Evolutionary conservation across 306 rosid species (phyloP).

Genomic region (Cercis canadensis): DNA sequence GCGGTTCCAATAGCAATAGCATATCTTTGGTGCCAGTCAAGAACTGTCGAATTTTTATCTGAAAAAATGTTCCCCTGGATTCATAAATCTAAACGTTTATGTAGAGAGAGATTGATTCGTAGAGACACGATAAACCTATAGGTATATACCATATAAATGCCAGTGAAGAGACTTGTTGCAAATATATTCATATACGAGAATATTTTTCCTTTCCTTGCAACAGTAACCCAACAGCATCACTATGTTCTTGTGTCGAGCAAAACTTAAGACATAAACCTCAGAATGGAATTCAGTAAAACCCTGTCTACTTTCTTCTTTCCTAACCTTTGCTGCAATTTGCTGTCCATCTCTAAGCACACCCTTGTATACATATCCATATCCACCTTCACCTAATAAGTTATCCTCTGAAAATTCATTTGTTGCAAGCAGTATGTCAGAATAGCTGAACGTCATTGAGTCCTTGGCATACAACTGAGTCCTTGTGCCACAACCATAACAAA

Average conservation of each 20-base stretch:
- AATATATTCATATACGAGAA: constrained; percentile 81
- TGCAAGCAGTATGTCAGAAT: constrained; percentile 63
- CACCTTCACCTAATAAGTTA: constrained; percentile 90
- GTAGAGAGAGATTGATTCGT: neutral
- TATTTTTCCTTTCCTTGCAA: constrained; percentile 74
- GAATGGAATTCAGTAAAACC: constrained; percentile 83
- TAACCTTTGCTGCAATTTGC: constrained; percentile 80
- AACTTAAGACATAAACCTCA: constrained; percentile 77
- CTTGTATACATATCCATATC: constrained; percentile 78
- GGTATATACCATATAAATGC: constrained; percentile 79
- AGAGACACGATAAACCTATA: neutral
- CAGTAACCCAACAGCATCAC: constrained; percentile 90
- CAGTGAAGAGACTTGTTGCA: constrained; percentile 84
- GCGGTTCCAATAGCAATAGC: constrained; percentile 89
- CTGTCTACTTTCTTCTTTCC: constrained; percentile 78
- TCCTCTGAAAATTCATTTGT: constrained; percentile 71
- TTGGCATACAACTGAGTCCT: constrained; percentile 63
- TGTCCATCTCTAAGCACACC: constrained; percentile 79
- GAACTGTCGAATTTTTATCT: constrained; percentile 61
- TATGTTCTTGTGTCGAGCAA: constrained; percentile 91
- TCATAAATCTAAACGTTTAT: constrained; percentile 1
- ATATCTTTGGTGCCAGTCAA: constrained; percentile 79
- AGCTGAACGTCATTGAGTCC: constrained; percentile 65
- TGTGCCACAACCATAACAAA: constrained; percentile 72
- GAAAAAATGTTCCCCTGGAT: neutral